Evolutionary conservation across 495 filamentous ascomycete species (phyloP), one percentile per base, ranked within the genome.

Genomic region (Neurospora sp.): DNA sequence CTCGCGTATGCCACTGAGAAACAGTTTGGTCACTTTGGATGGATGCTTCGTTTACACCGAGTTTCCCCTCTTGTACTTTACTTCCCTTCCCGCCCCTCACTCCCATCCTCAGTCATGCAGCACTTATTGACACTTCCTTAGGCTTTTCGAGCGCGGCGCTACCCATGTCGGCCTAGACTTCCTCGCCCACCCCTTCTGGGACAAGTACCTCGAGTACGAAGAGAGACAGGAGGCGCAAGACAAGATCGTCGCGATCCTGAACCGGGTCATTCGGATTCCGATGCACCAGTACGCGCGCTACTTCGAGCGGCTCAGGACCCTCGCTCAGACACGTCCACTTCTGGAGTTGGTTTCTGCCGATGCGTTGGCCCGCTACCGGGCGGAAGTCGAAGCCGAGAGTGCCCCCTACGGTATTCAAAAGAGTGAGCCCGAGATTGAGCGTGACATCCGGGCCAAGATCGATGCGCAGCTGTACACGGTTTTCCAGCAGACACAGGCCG

Each of bases 281-380:
- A 93, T 97, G 91, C 95, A 99, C 79, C 94, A 98, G 80, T 98
- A 97, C 86, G 91, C 93, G 20, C 91, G 94, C 12, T 98, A 98
- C 84, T 98, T 94, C 77, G 94, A 98, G 81, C 90, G 93, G 0
- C 97, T 95, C 83, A 91, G 93, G 20, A 88, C 92, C 75, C 84
- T 96, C 23, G 91, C 95, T 0, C 90, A 92, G 74, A 87, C 82
- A 41, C 89, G 92, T 1, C 93, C 94, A 27, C 78, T 97, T 20
- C 73, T 80, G 31, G 94, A 97, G 80, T 85, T 98, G 18, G 88
- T 91, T 0, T 86, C 92, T 0, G 80, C 86, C 4, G 92, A 95
- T 9, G 87, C 86, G 37, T 82, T 97, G 60, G 83, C 88, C 5
- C 88, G 89, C 72, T 93, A 93, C 81, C 88, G 88, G 44, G 80